Conservation (phyloP, 2,329 filamentous ascomycete species). For the Phaeoacremonium minimum region DNA sequence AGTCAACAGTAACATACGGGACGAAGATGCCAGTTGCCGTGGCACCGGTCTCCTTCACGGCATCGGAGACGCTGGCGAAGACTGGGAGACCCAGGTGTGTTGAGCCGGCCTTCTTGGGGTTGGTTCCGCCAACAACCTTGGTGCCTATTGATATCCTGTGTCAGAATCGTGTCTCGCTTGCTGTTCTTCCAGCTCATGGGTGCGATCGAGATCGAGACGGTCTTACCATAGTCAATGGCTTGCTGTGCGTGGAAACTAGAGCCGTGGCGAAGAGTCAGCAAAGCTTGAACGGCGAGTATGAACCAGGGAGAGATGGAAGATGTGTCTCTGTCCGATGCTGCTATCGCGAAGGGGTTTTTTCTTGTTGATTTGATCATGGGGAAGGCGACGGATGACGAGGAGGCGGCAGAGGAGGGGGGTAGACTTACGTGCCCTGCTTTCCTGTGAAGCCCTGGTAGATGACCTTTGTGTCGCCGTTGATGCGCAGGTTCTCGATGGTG, state of each 20-base stretch:
- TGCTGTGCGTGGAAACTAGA: slow-evolving; percentile 92
- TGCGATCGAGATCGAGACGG: no score
- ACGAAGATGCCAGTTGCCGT: slow-evolving; percentile 95
- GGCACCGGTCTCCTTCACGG: slow-evolving; percentile 84
- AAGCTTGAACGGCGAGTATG: no score
- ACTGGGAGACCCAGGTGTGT: slow-evolving; percentile 89
- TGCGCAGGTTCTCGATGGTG: slow-evolving; percentile 82
- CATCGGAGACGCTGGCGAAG: slow-evolving; percentile 84
- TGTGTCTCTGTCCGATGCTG: no score
- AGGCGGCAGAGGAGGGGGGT: neutral
- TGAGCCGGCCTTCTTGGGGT: slow-evolving; percentile 95
- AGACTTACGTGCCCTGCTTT: slow-evolving; percentile 88
- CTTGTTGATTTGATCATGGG: slow-evolving; percentile 1
- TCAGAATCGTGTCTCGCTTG: no score
- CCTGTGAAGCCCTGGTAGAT: slow-evolving; percentile 97
- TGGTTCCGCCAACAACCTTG: slow-evolving; percentile 95
- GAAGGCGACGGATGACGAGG: no score
- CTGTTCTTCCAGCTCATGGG: no score
- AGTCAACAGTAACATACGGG: slow-evolving; percentile 62
- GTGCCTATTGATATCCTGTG: no score
- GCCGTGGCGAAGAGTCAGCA: slow-evolving; percentile 24
- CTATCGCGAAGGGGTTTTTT: no score
- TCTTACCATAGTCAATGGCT: slow-evolving; percentile 93
- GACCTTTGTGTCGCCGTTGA: slow-evolving; percentile 90
- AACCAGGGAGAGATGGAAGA: no score